A percentile compares a stretch with the other conserved stretches of the same genome.
Evolutionary conservation across 176 grass and related monocot species (phyloP).

Genomic region (Tillandsia fasciculata): DNA sequence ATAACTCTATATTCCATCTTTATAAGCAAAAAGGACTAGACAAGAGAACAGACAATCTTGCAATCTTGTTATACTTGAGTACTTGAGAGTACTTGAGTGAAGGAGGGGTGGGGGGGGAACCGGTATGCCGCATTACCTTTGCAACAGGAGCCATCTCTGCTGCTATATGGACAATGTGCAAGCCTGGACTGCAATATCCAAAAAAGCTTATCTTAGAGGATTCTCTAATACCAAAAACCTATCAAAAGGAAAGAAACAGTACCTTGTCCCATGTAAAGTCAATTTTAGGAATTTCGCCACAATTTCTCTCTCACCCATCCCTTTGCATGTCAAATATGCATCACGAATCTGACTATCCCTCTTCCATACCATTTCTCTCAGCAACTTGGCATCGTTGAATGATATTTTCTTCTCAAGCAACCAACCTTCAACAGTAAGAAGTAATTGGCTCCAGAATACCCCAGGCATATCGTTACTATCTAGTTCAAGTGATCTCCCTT

Average conservation of each 20-base stretch:
- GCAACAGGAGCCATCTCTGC: constrained; percentile 98
- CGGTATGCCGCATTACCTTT: constrained; percentile 46
- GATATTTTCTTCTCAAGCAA: constrained; percentile 91
- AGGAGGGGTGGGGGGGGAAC: not conserved
- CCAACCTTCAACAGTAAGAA: constrained; percentile 77
- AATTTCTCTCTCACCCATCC: constrained; percentile 56
- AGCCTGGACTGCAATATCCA: constrained; percentile 53
- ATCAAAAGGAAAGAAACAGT: constrained; percentile 20
- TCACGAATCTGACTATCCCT: constrained; percentile 60
- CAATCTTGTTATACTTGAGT: not conserved
- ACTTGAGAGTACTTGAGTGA: not conserved
- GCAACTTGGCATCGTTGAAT: constrained; percentile 37
- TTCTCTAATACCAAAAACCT: not conserved
- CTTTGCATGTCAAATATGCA: constrained; percentile 61
- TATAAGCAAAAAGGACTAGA: no score
- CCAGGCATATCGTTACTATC: constrained; percentile 42
- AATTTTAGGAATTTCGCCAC: constrained; percentile 69
- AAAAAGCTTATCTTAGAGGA: constrained; percentile 15
- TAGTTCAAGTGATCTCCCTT: constrained; percentile 35
- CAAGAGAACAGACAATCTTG: not conserved
- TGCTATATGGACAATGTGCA: constrained; percentile 89
- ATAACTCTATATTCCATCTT: not conserved
- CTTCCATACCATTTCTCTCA: constrained; percentile 71
- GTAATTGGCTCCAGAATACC: constrained; percentile 77
- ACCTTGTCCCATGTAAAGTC: constrained; percentile 54